These are phyloP conservation scores for Penicillium polonicum DNA, from an alignment of 2,329 filamentous ascomycete species.

Conservation along the genomic window DNA sequence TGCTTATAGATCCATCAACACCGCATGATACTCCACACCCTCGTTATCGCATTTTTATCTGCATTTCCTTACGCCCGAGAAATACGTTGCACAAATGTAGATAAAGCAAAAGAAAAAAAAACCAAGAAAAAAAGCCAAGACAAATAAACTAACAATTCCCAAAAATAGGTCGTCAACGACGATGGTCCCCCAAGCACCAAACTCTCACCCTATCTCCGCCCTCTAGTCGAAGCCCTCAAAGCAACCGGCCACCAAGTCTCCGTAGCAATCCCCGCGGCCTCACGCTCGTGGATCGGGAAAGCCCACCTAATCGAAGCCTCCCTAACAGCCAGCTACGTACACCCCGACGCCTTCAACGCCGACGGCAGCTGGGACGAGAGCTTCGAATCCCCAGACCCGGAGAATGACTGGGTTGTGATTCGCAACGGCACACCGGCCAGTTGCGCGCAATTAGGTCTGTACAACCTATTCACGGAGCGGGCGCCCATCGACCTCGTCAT, in stretches of 20 bases:
- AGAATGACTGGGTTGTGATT: constrained; percentile 64
- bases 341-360: constrained; percentile 54
- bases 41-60: neutral
- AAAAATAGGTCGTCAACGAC: constrained; percentile 58
- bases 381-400: neutral
- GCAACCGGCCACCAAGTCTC: constrained; percentile 75
- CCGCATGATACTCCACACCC: neutral
- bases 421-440: constrained; percentile 74
- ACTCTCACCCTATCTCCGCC: constrained; percentile 73
- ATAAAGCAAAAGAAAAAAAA: neutral
- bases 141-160: neutral
- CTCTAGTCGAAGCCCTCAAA: constrained; percentile 66
- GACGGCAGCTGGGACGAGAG: constrained; percentile 54
- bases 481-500: constrained; percentile 71
- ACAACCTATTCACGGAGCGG: constrained; percentile 69
- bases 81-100: neutral
- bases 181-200: constrained; percentile 71
- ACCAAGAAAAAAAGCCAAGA: neutral
- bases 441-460: constrained; percentile 73
- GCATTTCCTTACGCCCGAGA: constrained; percentile 2
- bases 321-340: constrained; percentile 76
- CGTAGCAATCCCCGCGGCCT: constrained; percentile 80
- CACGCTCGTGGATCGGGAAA: constrained; percentile 95
- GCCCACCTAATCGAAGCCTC: constrained; percentile 88
- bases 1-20: neutral